phyloP scores from a whole-genome alignment of 129 eudicot species.

The Chrysanthemum lavandulifolium region DNA sequence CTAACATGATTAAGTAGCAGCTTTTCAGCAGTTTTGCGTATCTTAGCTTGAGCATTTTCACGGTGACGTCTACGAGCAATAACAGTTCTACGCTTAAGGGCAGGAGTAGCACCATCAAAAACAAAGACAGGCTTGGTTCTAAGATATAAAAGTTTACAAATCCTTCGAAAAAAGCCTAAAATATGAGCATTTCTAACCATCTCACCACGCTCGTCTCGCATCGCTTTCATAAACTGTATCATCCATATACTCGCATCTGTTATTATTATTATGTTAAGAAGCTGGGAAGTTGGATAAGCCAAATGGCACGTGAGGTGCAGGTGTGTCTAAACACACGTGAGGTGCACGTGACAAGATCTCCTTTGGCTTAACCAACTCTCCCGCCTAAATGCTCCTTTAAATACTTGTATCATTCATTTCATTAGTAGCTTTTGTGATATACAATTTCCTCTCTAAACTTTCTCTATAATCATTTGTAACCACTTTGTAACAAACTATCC shows the following conservation, averaged over 20 bases:
- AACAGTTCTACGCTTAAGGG: constrained; percentile 77
- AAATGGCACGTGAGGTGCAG: too few relatives aligned
- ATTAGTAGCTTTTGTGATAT: too few relatives aligned
- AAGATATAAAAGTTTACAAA: constrained; percentile 78
- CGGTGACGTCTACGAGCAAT: constrained; percentile 82
- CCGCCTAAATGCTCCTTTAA: too few relatives aligned
- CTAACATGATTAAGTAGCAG: constrained; percentile 80
- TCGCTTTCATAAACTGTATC: constrained; percentile 93
- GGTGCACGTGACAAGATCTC: too few relatives aligned
- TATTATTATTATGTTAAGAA: too few relatives aligned
- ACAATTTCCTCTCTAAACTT: too few relatives aligned
- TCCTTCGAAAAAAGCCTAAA: constrained; percentile 83
- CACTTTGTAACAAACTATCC: too few relatives aligned
- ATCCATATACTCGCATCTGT: constrained; percentile 98
- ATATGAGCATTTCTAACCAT: constrained; percentile 92
- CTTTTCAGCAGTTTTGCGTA: constrained; percentile 85
- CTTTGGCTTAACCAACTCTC: too few relatives aligned
- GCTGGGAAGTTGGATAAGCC: too few relatives aligned
- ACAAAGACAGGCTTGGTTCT: constrained; percentile 86
- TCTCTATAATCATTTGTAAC: too few relatives aligned
- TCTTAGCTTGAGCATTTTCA: constrained; percentile 86
- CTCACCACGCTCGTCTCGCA: constrained; percentile 94
- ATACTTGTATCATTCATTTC: too few relatives aligned
- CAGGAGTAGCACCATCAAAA: constrained; percentile 83
- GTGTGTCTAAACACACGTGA: too few relatives aligned